phyloP scores from a whole-genome alignment of 148 eudicot genomes.

The Rhododendron kiyosumense region DNA sequence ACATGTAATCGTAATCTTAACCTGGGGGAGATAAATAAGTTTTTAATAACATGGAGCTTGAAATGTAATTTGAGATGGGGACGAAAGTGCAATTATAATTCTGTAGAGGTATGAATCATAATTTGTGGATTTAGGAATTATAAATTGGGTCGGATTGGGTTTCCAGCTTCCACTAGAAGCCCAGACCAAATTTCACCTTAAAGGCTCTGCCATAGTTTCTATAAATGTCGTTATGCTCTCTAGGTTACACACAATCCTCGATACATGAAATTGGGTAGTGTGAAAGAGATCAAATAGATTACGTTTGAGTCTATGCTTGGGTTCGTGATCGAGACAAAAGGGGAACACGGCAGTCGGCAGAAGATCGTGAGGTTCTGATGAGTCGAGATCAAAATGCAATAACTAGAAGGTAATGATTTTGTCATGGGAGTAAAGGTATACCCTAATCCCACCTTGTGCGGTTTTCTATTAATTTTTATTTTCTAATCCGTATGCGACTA shows the following conservation, averaged over 20 bases:
- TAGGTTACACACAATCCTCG: background rate
- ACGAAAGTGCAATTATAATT: background rate
- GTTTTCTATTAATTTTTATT: too few species aligned
- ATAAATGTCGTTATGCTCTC: background rate
- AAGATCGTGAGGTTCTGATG: background rate
- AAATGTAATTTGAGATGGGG: too few species aligned
- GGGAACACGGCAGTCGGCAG: background rate
- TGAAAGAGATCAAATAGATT: background rate
- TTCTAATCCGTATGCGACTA: too few species aligned
- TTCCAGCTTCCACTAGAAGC: background rate
- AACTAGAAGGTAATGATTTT: background rate
- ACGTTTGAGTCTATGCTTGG: background rate
- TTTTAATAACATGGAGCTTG: background rate
- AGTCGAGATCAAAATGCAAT: background rate
- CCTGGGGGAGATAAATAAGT: too few species aligned
- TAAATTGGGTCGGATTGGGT: background rate
- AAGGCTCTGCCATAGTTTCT: background rate
- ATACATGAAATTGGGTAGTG: background rate
- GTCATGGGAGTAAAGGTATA: too few species aligned
- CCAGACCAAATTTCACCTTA: background rate
- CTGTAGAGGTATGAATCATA: too few species aligned
- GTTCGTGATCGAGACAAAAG: background rate
- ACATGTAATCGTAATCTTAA: too few species aligned
- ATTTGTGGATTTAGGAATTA: background rate
- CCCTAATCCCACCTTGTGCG: too few species aligned